Base-by-base conservation (phyloP, 225 moss, liverwort and hornwort species). In the Anthoceros angustus region DNA sequence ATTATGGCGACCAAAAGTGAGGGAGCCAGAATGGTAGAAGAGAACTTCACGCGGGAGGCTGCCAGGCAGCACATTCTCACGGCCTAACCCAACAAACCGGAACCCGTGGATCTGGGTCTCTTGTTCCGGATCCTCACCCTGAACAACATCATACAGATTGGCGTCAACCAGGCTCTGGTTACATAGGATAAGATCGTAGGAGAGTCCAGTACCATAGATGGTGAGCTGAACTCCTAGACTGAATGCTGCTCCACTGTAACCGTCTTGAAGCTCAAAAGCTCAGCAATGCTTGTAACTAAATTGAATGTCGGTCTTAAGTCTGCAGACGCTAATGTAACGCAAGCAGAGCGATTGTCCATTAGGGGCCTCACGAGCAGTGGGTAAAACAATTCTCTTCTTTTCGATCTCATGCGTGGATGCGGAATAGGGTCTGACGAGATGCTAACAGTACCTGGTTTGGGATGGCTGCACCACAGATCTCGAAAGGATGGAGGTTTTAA, bases 81-180 rank as follows among this genome's bases (percentile, higher is more conserved):
- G 3, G 8, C 49, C 43, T 9, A 20, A 14, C 15, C 16, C 8
- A 5, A 11, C 4, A 50, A 50, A 20, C 6, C 55, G 55, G 55
- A 55, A 9, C 64, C 70, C 18, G 55, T 55, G n/a, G 18, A 15
- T 23, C 12, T 55, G 55, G n/a, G 7, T 7, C 55, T 55, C 12
- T 4, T 55, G 55, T 15, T 55, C 7, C 42, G 63, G 0, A 42
- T 20, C 2, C 26, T 76, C 10, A 62, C 75, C 25, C 42, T 71
- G 20, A 71, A 69, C 69, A 75, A 67, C 40, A 74, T 80, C 69
- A 74, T 74, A 39, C 74, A 68, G 66, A 74, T 80, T 73, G 48
- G 74, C 67, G 71, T 70, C 6, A 50, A 11, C 49, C 5, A 16
- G 49, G 4, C 49, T 5, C 49, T 5, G 16, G 49, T 50, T 4